Evolutionary conservation across 108 stramenopile species (phyloP).

Genomic region (Asterionellopsis glacialis): DNA sequence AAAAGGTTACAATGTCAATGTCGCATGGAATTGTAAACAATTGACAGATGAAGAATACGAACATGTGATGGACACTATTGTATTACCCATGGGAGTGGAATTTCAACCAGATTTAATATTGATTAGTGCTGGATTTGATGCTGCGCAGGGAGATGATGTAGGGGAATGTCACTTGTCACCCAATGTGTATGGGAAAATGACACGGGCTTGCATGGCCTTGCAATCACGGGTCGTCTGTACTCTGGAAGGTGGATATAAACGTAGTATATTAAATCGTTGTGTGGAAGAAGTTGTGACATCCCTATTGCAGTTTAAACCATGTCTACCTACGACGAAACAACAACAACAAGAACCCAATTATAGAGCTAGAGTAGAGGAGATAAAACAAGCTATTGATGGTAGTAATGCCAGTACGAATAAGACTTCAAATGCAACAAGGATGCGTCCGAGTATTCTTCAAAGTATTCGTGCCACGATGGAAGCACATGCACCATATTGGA

Average conservation of each 20-base stretch:
- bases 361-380: no score
- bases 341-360: no score
- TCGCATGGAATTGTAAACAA: conserved; percentile 64
- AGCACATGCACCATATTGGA: conserved; percentile 36
- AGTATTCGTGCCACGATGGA: conserved; percentile 43
- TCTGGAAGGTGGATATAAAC: conserved; percentile 52
- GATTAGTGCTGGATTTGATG: conserved; percentile 87
- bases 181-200: conserved; percentile 52
- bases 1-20: conserved; percentile 67
- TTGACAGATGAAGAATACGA: conserved; percentile 74
- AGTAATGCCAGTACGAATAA: no score
- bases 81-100: conserved; percentile 56
- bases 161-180: conserved; percentile 61
- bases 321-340: conserved; percentile 24
- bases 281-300: conserved; percentile 28
- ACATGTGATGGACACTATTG: conserved; percentile 45
- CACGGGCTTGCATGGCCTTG: conserved; percentile 36
- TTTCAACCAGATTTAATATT: conserved; percentile 70
- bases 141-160: conserved; percentile 57
- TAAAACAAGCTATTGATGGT: no score
- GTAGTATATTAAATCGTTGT: conserved; percentile 42
- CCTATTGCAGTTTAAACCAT: no score
- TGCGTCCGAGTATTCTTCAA: conserved; percentile 14
- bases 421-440: no score
- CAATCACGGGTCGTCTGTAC: conserved; percentile 38